phyloP scores from a whole-genome alignment of 164 flowering plant species.

The Stephania cephalantha region DNA sequence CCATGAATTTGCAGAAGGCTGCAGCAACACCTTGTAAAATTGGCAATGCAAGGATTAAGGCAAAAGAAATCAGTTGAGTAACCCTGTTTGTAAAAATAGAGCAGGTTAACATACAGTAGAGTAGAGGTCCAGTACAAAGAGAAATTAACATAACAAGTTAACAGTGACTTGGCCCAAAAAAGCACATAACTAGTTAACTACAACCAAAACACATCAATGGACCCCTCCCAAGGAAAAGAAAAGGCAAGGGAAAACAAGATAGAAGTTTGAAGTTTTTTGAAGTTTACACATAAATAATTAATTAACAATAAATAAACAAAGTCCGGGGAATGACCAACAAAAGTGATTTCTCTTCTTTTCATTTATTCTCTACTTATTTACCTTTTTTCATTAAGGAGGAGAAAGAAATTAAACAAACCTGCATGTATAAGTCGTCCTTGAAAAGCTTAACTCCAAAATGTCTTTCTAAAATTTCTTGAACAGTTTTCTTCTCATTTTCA shows the following conservation, averaged over 20 bases:
- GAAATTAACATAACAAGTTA: neutral
- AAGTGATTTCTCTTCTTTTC: neutral
- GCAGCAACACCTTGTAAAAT: too few species aligned
- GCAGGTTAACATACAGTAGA: neutral
- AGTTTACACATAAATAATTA: neutral
- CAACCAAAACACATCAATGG: neutral
- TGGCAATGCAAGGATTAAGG: too few species aligned
- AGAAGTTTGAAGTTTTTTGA: too few species aligned
- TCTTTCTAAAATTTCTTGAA: slow-evolving; percentile 63
- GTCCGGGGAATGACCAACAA: neutral
- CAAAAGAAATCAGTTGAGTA: too few species aligned
- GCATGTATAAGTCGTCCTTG: slow-evolving; percentile 43
- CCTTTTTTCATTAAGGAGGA: neutral
- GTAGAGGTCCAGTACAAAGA: neutral
- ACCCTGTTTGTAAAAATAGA: neutral
- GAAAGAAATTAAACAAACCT: slow-evolving; percentile 32
- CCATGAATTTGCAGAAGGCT: too few species aligned
- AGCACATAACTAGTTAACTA: too few species aligned
- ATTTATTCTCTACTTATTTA: neutral
- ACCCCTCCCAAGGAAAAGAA: neutral
- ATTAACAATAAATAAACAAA: neutral
- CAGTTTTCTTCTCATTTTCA: slow-evolving; percentile 61
- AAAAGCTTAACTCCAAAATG: slow-evolving; percentile 47
- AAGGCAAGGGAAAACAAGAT: neutral
- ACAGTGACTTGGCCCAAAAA: too few species aligned